A percentile compares a stretch with the other conserved stretches of the same genome.
Conservation (phyloP, 805 yeast genomes). For the Ogataea salicorniae region DNA sequence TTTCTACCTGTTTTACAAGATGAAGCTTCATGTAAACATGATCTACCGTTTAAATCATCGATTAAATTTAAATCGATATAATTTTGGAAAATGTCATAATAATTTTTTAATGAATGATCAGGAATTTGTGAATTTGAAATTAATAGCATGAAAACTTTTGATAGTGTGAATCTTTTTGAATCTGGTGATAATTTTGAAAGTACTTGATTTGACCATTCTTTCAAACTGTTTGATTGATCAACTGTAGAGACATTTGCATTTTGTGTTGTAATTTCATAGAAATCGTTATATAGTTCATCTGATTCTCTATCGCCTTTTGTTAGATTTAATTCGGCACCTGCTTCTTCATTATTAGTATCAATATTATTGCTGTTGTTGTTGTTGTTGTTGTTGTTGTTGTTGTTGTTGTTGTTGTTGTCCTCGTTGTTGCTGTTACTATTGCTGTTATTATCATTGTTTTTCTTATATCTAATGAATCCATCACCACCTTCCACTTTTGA, state of each 20-base stretch:
- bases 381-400: neutral
- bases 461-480: conserved; percentile 23
- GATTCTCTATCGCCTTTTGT: conserved; percentile 31
- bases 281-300: conserved; percentile 70
- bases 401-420: neutral
- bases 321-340: neutral
- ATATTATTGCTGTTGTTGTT: neutral
- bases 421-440: neutral
- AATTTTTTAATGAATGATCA: conserved; percentile 51
- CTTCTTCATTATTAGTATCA: neutral
- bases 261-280: conserved; percentile 35
- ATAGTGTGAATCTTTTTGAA: conserved; percentile 42
- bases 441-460: conserved; percentile 9
- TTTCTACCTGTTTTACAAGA: conserved; percentile 23
- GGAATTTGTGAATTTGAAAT: conserved; percentile 61
- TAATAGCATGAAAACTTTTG: conserved; percentile 69
- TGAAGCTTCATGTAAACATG: conserved; percentile 68
- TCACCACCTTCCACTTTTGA: conserved; percentile 47
- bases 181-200: conserved; percentile 36
- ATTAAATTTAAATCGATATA: conserved; percentile 56
- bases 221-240: conserved; percentile 25
- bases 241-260: conserved; percentile 34
- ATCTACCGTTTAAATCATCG: conserved; percentile 72
- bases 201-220: conserved; percentile 40
- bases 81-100: conserved; percentile 42